phyloP scores from a whole-genome alignment of 192 early-diverging fungal genomes.

The Mortierella claussenii region DNA sequence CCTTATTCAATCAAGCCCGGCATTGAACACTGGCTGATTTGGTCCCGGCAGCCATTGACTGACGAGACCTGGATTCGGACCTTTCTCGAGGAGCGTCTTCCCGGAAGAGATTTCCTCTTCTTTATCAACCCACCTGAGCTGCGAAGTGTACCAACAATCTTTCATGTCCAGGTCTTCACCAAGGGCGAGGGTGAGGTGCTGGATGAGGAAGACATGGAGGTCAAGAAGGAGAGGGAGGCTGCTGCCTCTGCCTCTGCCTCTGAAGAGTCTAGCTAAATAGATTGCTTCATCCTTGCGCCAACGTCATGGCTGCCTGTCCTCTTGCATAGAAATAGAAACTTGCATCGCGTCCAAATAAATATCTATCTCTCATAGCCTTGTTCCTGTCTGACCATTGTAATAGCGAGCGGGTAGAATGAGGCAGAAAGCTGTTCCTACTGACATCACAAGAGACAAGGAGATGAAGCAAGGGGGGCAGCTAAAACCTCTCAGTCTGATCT shows the following conservation, averaged over 20 bases:
- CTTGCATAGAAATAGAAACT: too few species aligned
- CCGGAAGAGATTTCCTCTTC: slow-evolving; percentile 38
- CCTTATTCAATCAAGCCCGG: slow-evolving; percentile 45
- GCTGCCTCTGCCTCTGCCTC: not conserved
- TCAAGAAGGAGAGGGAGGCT: slow-evolving; percentile 23
- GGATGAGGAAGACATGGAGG: slow-evolving; percentile 47
- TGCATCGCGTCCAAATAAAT: too few species aligned
- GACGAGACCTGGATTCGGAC: slow-evolving; percentile 46
- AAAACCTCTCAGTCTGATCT: too few species aligned
- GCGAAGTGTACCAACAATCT: slow-evolving; percentile 40
- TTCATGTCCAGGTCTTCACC: slow-evolving; percentile 48
- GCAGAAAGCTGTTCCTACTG: too few species aligned
- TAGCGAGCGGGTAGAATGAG: too few species aligned
- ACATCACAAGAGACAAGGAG: too few species aligned
- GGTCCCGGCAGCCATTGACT: slow-evolving; percentile 31
- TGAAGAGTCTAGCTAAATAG: too few species aligned
- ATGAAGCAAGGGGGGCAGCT: too few species aligned
- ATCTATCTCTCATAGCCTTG: too few species aligned
- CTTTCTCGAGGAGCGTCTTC: slow-evolving; percentile 40
- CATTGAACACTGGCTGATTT: slow-evolving; percentile 52
- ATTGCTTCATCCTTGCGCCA: too few species aligned
- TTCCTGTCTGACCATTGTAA: too few species aligned
- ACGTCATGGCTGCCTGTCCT: too few species aligned
- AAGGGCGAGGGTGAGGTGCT: slow-evolving; percentile 48
- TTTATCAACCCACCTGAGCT: slow-evolving; percentile 51